Base-by-base conservation (phyloP, 345 rosid species). In the Cardamine resedifolia region DNA sequence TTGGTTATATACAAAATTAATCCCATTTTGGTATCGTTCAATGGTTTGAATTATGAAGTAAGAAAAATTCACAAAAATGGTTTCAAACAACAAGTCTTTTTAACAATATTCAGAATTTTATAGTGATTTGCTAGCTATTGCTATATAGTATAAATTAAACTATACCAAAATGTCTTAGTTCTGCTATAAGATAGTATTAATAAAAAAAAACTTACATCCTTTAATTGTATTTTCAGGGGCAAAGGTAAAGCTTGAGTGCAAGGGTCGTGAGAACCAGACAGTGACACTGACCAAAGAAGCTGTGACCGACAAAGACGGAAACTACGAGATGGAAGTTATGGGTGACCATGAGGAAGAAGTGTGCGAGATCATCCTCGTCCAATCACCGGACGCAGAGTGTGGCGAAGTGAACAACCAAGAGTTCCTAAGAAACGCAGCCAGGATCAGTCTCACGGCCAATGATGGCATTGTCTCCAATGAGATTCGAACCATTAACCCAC, bases 341-440 rank as follows among this genome's bases (percentile, higher is more conserved):
- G 87, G 90, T 20, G 89, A 89, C 44, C 96, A 81, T 16, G 89
- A 83, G 72, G 89, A 85, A 27, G 96, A 87, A 30, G n/a, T 86
- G n/a, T 85, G 90, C 59, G 90, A 87, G 77, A 64, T 83, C 21
- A 2, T 69, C n/a, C 85, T 82, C 0, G 56, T 73, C 11, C 70
- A 83, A 41, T 85, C 92, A 43, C 76, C 78, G 24, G 78, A 78
- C 66, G 57, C 89, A 6, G 85, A 81, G 1, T 89, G 92, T 70
- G 21, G 55, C 9, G 88, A 85, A 18, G 21, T 83, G 27, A 70
- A 67, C 85, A 26, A 74, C 10, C 83, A 77, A 15, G 52, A 67
- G 20, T 76, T 43, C 76, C 59, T 62, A 15, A 77, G 50, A 75
- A 84, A 75, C 66, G 77, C 77, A 19, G 84, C 88, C 3, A 78